Conservation (phyloP, 306 rosid species). For the Myrica gale region DNA sequence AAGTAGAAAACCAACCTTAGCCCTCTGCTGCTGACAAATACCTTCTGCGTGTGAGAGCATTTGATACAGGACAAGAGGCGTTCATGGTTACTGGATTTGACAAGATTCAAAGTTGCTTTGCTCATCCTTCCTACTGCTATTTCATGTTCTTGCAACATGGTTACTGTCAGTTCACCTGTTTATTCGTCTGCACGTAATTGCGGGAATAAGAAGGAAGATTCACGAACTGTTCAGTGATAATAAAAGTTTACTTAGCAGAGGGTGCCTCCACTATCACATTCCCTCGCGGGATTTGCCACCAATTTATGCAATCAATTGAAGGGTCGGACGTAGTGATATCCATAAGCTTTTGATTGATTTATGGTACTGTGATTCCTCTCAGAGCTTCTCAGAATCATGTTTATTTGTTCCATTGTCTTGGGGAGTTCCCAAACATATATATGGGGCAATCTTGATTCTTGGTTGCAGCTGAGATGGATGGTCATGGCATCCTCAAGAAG, state of each 20-base stretch:
- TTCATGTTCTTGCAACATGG: neutral
- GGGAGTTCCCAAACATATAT: too few relatives aligned
- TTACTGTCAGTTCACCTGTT: neutral
- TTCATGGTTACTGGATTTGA: neutral
- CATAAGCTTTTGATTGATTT: too few relatives aligned
- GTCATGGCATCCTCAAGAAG: too few relatives aligned
- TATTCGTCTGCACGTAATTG: neutral
- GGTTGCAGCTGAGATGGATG: too few relatives aligned
- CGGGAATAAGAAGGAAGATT: neutral
- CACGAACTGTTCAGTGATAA: neutral
- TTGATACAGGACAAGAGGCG: neutral
- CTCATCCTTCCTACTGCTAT: neutral
- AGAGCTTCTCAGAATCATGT: neutral
- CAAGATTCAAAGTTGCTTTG: neutral
- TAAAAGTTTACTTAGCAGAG: neutral
- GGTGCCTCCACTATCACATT: neutral
- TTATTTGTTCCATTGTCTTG: too few relatives aligned
- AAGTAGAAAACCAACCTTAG: neutral
- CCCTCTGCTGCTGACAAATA: neutral
- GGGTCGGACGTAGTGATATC: neutral
- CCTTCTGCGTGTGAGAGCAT: neutral
- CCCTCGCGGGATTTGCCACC: neutral
- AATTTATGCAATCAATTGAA: neutral
- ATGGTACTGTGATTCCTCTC: neutral
- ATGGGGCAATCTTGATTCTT: too few relatives aligned